Conservation (phyloP, 768 basidiomycete species). For the Boletus sp. region DNA sequence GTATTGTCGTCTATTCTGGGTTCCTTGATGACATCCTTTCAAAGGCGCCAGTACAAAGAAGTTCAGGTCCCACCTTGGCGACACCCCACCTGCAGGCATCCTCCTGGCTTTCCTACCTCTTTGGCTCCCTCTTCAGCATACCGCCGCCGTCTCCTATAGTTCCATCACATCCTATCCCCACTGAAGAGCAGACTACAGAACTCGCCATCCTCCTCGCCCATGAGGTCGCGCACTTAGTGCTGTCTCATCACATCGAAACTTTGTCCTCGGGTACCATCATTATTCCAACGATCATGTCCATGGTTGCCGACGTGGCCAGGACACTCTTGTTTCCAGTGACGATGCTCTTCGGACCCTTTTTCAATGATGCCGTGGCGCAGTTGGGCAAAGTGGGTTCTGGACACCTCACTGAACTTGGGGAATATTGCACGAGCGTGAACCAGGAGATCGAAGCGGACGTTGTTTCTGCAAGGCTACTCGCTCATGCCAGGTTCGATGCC, state of each 20-base stretch:
- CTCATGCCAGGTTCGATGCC: slow-evolving; percentile 90
- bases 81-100: slow-evolving; percentile 21
- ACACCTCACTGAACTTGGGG: slow-evolving; percentile 68
- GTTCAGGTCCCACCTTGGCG: slow-evolving; percentile 26
- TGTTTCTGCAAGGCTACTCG: slow-evolving; percentile 85
- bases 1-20: slow-evolving; percentile 92
- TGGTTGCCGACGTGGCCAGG: slow-evolving; percentile 72
- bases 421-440: slow-evolving; percentile 72
- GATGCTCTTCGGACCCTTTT: slow-evolving; percentile 90
- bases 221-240: slow-evolving; percentile 87
- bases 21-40: slow-evolving; percentile 85
- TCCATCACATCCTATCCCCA: slow-evolving; percentile 53
- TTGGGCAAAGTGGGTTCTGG: slow-evolving; percentile 75
- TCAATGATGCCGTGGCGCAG: slow-evolving; percentile 89
- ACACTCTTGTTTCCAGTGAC: slow-evolving; percentile 85
- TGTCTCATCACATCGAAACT: slow-evolving; percentile 90
- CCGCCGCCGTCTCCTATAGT: slow-evolving; percentile 33
- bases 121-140: slow-evolving; percentile 41
- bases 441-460: slow-evolving; percentile 94
- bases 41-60: slow-evolving; percentile 29
- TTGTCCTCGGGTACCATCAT: slow-evolving; percentile 83
- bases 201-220: slow-evolving; percentile 91
- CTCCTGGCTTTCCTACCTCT: slow-evolving; percentile 49
- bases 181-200: slow-evolving; percentile 79
- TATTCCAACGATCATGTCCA: slow-evolving; percentile 75